These are phyloP conservation scores for Blakeslea trispora DNA, from an alignment of 371 early-diverging fungal species.

Conservation along the genomic window DNA sequence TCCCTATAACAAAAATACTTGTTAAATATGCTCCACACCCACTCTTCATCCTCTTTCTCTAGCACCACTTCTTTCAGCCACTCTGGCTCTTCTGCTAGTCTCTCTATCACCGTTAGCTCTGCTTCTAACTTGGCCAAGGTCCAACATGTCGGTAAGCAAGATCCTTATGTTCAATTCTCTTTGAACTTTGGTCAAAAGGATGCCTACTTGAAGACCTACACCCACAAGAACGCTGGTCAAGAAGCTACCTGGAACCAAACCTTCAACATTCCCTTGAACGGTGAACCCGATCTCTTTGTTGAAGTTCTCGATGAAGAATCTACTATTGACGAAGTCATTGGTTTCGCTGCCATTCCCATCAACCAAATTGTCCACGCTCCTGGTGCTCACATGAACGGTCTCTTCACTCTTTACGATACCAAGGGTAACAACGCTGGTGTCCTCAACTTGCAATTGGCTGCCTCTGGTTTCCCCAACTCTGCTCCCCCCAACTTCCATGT, in stretches of 20 bases:
- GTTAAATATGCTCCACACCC: conserved; percentile 18
- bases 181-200: conserved; percentile 46
- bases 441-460: conserved; percentile 51
- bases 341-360: conserved; percentile 64
- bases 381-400: conserved; percentile 49
- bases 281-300: conserved; percentile 54
- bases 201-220: conserved; percentile 56
- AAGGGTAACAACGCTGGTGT: conserved; percentile 54
- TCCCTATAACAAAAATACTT: neutral
- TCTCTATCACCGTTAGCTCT: conserved; percentile 43
- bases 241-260: conserved; percentile 60
- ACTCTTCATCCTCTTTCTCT: conserved; percentile 12
- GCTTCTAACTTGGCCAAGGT: conserved; percentile 44
- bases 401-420: conserved; percentile 50
- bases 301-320: conserved; percentile 61
- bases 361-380: conserved; percentile 55
- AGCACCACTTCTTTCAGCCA: conserved; percentile 1
- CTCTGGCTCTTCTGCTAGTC: conserved; percentile 22
- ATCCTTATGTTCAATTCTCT: conserved; percentile 58
- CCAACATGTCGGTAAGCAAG: conserved; percentile 60
- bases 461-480: conserved; percentile 52
- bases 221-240: conserved; percentile 58
- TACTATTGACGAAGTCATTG: conserved; percentile 53
- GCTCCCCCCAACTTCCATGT: conserved; percentile 21
- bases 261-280: conserved; percentile 47